Conservation (phyloP, 1,284 basidiomycete genomes). For the Cerioporus squamosus region DNA sequence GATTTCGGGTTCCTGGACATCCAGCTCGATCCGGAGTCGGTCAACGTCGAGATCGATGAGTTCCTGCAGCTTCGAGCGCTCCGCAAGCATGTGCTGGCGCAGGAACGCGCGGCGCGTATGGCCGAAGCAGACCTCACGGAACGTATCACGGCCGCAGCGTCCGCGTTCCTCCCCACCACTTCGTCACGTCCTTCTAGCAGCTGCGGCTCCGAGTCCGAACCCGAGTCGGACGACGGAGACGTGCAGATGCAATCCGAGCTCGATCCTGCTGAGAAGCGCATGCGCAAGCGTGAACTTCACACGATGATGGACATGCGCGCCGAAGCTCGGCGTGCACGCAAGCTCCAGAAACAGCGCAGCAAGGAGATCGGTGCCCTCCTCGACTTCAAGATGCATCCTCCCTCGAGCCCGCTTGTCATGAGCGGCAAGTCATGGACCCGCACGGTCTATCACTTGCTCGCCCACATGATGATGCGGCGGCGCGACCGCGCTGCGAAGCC, state of each 20-base stretch:
- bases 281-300: slow-evolving; percentile 36
- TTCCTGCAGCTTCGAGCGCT: slow-evolving; percentile 40
- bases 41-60: slow-evolving; percentile 33
- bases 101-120: slow-evolving; percentile 44
- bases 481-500: slow-evolving; percentile 41
- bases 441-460: slow-evolving; percentile 54
- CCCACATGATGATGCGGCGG: slow-evolving; percentile 58
- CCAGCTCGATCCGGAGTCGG: slow-evolving; percentile 43
- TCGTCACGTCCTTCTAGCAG: not conserved
- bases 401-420: slow-evolving; percentile 16
- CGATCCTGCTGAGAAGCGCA: slow-evolving; percentile 27
- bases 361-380: slow-evolving; percentile 57
- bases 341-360: slow-evolving; percentile 53
- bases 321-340: slow-evolving; percentile 50
- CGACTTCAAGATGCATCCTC: slow-evolving; percentile 46
- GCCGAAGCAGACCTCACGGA: slow-evolving; percentile 40
- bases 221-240: not conserved
- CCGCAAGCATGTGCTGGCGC: slow-evolving; percentile 41
- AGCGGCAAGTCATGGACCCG: slow-evolving; percentile 34
- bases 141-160: slow-evolving; percentile 28
- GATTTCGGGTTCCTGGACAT: slow-evolving; percentile 39
- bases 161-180: slow-evolving; percentile 28
- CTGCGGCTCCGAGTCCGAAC: not conserved
- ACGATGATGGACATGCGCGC: too few species aligned
- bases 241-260: slow-evolving; percentile 1